Percentiles rank a stretch among this genome's conserved stretches.
These are phyloP conservation scores for Monosporascus sp. DNA, from an alignment of 2,329 filamentous ascomycete genomes.

Conservation along the genomic window DNA sequence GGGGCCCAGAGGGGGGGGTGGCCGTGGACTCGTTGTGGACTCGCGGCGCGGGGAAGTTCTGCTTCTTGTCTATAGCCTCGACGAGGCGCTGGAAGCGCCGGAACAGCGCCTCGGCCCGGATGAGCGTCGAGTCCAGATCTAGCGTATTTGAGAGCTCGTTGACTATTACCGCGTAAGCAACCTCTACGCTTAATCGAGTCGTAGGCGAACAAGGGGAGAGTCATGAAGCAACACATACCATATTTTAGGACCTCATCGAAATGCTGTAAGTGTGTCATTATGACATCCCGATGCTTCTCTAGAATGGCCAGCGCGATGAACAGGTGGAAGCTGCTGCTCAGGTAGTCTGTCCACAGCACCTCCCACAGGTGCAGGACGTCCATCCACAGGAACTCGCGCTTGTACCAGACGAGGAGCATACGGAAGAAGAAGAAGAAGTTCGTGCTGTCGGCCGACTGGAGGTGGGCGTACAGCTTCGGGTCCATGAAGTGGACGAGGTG, in stretches of 20 bases:
- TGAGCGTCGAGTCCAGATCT: constrained; percentile 78
- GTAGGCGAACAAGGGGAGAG: neutral
- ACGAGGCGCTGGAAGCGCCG: constrained; percentile 81
- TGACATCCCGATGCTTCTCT: constrained; percentile 93
- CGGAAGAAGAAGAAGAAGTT: constrained; percentile 99
- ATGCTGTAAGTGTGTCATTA: constrained; percentile 87
- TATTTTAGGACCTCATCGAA: constrained; percentile 99
- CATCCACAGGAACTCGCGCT: constrained; percentile 88
- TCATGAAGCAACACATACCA: constrained; percentile 47
- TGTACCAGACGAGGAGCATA: constrained; percentile 98
- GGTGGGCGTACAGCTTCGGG: constrained; percentile 84
- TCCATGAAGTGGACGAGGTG: constrained; percentile 97
- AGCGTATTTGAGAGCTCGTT: constrained; percentile 94
- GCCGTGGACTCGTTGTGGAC: constrained; percentile 12
- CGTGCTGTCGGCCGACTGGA: constrained; percentile 85
- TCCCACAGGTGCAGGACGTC: constrained; percentile 91
- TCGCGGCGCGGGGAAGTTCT: constrained; percentile 66
- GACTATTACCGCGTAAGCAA: constrained; percentile 48
- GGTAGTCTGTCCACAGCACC: constrained; percentile 85
- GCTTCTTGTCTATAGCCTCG: constrained; percentile 87
- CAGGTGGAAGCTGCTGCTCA: constrained; percentile 85
- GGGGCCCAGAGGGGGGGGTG: constrained; percentile 9
- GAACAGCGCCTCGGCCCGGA: constrained; percentile 85
- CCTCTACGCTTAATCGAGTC: constrained; percentile 6
- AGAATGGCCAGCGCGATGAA: constrained; percentile 92